Evolutionary conservation across 2,329 filamentous ascomycete genomes (phyloP), one percentile per base, ranked within the genome.

Genomic region (Ceratocystis cacaofunesta): DNA sequence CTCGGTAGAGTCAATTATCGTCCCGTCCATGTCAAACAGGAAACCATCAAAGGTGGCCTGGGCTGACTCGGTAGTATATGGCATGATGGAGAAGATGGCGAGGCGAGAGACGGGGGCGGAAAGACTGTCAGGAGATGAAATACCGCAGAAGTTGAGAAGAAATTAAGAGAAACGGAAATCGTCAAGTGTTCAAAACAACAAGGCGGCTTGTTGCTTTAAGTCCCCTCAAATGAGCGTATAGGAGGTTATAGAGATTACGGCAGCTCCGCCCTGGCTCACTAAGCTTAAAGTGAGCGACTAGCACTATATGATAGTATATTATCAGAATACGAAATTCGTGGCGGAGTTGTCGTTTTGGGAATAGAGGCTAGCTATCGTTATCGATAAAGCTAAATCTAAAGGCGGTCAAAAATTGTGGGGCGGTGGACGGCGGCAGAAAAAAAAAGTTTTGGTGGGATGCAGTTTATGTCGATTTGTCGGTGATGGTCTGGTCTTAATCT

Each of bases 11-110:
- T 92, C 89, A 71, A 92, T 90, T 69, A 92, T 88, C 19, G 89
- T 92, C 48, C 88, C 89, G 73, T 91, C 87, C 85, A 90, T 89
- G 73, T 90, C 87, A 71, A 89, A 86, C 5, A 89, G 78, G 68
- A 84, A 79, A 17, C 81, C 82, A 60, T 80, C 76, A 70, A 85
- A 83, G 58, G 78, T 73, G 58, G 78, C 75, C 63, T 74, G 74
- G 68, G 78, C 75, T 7, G 80, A 74, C 22, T 78, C 76, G 36
- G 78, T 75, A 52, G 72, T 74, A 69, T 76, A 81, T 17, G 65
- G 41, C 68, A 69, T 69, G 19, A 19, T 66, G 62, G 36, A 50
- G 22, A 41, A 10, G 60, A 43, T 60, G 55, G 17, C 41, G 28
- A 25, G 44, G 17, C 41, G 19, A n/a, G 41, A 17, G n/a, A 15